Base-by-base conservation (phyloP, 2,329 filamentous ascomycete species). In the Paracamarosporium sp. region DNA sequence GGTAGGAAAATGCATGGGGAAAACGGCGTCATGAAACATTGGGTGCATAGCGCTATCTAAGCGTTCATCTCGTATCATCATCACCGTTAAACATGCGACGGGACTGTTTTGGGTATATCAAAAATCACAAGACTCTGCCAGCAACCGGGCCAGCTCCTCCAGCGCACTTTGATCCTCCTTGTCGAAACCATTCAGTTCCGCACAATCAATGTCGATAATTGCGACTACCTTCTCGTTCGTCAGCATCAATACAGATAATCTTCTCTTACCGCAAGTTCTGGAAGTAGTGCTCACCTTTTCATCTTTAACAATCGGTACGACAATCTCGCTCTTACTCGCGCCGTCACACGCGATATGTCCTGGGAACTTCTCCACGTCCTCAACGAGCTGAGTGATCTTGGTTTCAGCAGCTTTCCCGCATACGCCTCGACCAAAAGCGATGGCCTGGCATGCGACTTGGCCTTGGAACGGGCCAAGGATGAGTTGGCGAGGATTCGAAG, bases 291-390 rank as follows among this genome's bases (percentile, higher is more conserved):
- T 65, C 61, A 83, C 82, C 76, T 81, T 80, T 22, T 73, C 81
- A n/a, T 67, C 67, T 57, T 79, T 70, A 9, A 90, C 63, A 60
- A 94, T 84, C 1, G 91, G 91, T 47, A 94, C 91, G 17, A 95
- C 91, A 72, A 95, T 88, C 80, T 95, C 91, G 72, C 91, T 93
- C 78, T 81, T 85, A 68, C 86, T 91, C 56, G 86, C 88, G 4
- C 86, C 85, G 74, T 95, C 91, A 73, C 91, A 94, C 9, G 91
- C 90, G 70, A 95, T 93, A 72, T 94, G 91, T 1, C 90, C 91
- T 0, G 90, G 89, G 69, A 94, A 94, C 50, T 78, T 70, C 41
- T 91, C 88, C 7, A 95, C 90, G 73, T 95, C 88, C 12, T 81
- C 78, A 0, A 84, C 81, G 1, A 93, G 73, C 77, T 91, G 89